Base-by-base conservation (phyloP, 257 asterid genomes). In the Parsonsia alboflavescens region DNA sequence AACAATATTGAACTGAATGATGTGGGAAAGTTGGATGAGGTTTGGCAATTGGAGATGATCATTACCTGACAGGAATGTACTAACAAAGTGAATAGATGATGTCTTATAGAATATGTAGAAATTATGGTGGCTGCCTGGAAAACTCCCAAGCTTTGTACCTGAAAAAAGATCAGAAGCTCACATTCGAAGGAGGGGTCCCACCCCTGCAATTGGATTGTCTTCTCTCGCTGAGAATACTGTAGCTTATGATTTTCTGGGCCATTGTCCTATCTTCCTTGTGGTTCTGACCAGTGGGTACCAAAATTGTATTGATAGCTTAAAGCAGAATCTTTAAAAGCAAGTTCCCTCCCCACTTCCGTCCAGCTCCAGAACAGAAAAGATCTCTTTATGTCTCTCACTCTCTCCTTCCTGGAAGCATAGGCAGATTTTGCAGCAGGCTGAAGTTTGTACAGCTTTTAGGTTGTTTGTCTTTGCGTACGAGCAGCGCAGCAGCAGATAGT, bases 231-330 rank as follows among this genome's bases (percentile, higher is more conserved):
- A 17, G 28, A 39, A 0, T 2, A 13, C 67, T 72, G 56, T 45
- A 56, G 76, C 70, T 65, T 19, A 70, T 45, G 65, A 44, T 53
- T 54, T n/a, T 54, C 30, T 46, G 78, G 82, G 75, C 67, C 78
- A 57, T 39, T 2, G 50, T 64, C 49, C 15, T 39, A 36, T 65
- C 70, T 39, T 66, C 61, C 46, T 57, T 13, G 74, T 78, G 77
- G 77, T 45, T 63, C 1, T 53, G 66, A 77, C 58, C 69, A 64
- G 57, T 10, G 63, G 41, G 22, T 76, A 64, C 73, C 73, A 5
- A 5, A 26, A 24, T 59, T 53, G 73, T 57, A 62, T 73, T 36
- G 59, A 56, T 39, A 41, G 66, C 58, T 63, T 77, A 49, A 77
- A 50, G 71, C 80, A 62, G 7, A 16, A 11, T 16, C 22, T 42